phyloP scores from a whole-genome alignment of 305 asterid species.

The Fraxinus dipetala region DNA sequence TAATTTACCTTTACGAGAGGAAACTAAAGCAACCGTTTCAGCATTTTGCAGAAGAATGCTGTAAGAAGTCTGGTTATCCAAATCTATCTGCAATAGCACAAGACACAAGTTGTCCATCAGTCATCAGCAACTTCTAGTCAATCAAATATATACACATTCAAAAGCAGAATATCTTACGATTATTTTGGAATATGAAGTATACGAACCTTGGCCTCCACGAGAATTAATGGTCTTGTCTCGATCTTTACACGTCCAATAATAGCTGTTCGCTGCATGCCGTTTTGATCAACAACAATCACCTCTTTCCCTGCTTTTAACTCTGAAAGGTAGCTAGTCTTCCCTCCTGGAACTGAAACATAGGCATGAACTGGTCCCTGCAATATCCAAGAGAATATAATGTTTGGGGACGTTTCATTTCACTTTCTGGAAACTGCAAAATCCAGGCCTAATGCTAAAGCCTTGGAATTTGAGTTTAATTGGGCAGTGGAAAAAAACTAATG shows the following conservation, averaged over 20 bases:
- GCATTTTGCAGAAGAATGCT: constrained; percentile 83
- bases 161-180: neutral
- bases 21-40: constrained; percentile 72
- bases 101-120: constrained; percentile 16
- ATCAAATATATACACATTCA: neutral
- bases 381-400: constrained; percentile 20
- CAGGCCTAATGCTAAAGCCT: neutral
- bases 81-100: constrained; percentile 41
- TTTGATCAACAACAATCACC: constrained; percentile 66
- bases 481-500: neutral
- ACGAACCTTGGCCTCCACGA: constrained; percentile 75
- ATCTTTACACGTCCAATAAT: constrained; percentile 84
- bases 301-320: constrained; percentile 78
- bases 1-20: constrained; percentile 49
- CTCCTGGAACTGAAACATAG: constrained; percentile 81
- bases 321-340: constrained; percentile 78
- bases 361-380: constrained; percentile 86
- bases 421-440: neutral
- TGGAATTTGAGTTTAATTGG: neutral
- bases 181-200: constrained; percentile 11
- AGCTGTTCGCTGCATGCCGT: constrained; percentile 72
- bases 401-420: neutral
- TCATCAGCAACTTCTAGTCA: neutral
- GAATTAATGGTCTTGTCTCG: constrained; percentile 75
- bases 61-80: constrained; percentile 40